Base-by-base conservation (phyloP, 2,329 filamentous ascomycete genomes). In the Aspergillus oerlinghausenensis region DNA sequence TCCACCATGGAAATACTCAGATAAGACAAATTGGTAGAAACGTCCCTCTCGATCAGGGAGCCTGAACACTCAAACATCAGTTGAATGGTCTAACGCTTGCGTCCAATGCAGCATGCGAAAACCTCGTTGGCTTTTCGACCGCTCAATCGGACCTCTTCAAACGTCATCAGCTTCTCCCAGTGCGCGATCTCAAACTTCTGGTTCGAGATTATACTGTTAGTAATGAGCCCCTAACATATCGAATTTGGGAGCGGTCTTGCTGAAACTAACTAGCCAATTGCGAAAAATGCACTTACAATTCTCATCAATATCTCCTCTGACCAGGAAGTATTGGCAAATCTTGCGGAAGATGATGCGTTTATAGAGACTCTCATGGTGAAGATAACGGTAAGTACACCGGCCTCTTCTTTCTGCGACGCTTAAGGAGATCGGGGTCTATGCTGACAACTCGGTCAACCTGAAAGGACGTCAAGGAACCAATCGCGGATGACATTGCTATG, bases 1-100 rank as follows among this genome's bases (percentile, higher is more conserved):
- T 97, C 58, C 88, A 90, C 74, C 88, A 96, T 77, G 90, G 90
- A 58, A 96, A 95, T 72, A 90, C 91, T 45, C 89, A 96, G 72
- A 91, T 97, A 62, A 86, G 94, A 65, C 86, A 90, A 72, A 82
- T 93, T 64, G 87, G 87, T 89, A 17, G 9, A 43, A 40, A 8
- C 43, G 21, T 10, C 32, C 10, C 38, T 17, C 10, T 7, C 17
- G 10, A 47, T 25, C 14, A 26, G 19, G 11, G n/a, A 23, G 6
- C 10, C 21, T 25, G 43, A 47, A 14, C 32, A 47, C 19, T 47
- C 10, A 14, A 47, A 26, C 8, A 23, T 23, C 10, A 26, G 11
- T 47, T 19, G 3, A 21, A 21, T 47, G 43, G 21, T 7, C 21
- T 25, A 23, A 25, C 51, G 19, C 55, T 25, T 43, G 51, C 55